These are phyloP conservation scores for Hibiscus syriacus DNA, from an alignment of 345 rosid genomes.

Conservation along the genomic window DNA sequence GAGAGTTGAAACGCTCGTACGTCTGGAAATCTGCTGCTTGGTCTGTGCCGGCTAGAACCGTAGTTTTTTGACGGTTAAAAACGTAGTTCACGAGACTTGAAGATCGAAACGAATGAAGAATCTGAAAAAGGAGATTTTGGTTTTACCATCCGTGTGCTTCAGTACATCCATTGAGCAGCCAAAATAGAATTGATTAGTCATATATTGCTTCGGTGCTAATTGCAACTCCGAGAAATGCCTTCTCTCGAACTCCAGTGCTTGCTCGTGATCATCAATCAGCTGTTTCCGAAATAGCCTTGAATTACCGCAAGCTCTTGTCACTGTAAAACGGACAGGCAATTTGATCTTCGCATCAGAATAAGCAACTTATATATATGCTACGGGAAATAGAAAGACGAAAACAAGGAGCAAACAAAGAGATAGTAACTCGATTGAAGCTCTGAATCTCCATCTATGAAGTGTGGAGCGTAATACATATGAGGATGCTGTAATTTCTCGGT, in stretches of 20 bases:
- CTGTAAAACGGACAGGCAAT: slow-evolving; percentile 22
- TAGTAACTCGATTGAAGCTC: slow-evolving; percentile 54
- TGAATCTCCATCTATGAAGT: slow-evolving; percentile 44
- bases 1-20: slow-evolving; percentile 39
- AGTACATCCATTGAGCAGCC: slow-evolving; percentile 48
- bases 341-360: background rate
- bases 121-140: background rate
- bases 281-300: slow-evolving; percentile 46
- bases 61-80: background rate
- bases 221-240: slow-evolving; percentile 34
- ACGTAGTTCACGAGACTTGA: background rate
- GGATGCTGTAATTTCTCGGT: slow-evolving; percentile 46
- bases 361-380: background rate
- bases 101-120: background rate
- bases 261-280: slow-evolving; percentile 40
- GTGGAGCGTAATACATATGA: slow-evolving; percentile 31
- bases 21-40: slow-evolving; percentile 33
- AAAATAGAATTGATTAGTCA: slow-evolving; percentile 31
- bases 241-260: slow-evolving; percentile 40
- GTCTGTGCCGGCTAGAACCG: slow-evolving; percentile 28
- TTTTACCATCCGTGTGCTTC: slow-evolving; percentile 46
- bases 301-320: slow-evolving; percentile 32
- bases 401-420: background rate
- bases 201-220: slow-evolving; percentile 27
- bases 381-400: background rate